Conservation (phyloP, 2,329 filamentous ascomycete species). For the Trichoderma aggressivum region DNA sequence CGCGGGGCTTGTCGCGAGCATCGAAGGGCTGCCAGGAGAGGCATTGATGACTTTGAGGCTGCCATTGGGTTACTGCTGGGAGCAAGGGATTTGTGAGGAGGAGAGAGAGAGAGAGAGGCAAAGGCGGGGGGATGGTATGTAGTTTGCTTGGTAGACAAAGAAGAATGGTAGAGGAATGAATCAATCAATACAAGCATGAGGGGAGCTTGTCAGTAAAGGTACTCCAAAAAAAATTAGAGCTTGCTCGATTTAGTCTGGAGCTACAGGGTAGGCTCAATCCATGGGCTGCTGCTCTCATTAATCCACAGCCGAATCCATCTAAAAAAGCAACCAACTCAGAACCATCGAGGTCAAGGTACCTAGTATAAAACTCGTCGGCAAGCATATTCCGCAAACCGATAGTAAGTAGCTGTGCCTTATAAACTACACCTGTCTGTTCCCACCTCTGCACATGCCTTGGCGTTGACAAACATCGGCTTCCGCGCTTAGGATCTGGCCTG, state of each 20-base stretch:
- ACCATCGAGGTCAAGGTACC: neutral
- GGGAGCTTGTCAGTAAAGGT: neutral
- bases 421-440: neutral
- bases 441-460: neutral
- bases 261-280: neutral
- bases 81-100: too few species aligned
- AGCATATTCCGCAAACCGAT: neutral
- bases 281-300: neutral
- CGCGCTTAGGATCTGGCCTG: neutral
- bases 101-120: neutral
- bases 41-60: slow-evolving; percentile 19
- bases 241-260: neutral
- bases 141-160: neutral
- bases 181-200: neutral
- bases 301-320: neutral
- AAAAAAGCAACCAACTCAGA: neutral
- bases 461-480: neutral
- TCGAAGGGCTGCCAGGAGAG: slow-evolving; percentile 27
- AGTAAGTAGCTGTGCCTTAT: neutral
- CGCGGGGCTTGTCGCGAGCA: slow-evolving; percentile 11
- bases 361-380: neutral
- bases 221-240: neutral
- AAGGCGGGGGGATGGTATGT: neutral
- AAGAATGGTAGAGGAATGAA: neutral
- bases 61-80: neutral